A percentile compares a stretch with the other conserved stretches of the same genome.
Evolutionary conservation across 2,329 filamentous ascomycete genomes (phyloP).

Genomic region (Cyclaneusma minus): DNA sequence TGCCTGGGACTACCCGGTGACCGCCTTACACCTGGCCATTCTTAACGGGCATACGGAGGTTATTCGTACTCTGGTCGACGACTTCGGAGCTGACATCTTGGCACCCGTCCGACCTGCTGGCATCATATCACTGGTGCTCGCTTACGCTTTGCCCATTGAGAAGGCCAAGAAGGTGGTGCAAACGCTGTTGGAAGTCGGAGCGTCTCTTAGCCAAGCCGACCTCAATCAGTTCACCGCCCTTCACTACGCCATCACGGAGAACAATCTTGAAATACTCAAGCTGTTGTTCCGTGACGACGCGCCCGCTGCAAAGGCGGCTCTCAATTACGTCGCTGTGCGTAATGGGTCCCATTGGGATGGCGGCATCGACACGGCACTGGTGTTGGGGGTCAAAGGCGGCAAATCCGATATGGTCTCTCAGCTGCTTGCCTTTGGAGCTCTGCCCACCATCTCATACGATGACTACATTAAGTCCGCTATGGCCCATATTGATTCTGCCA

Average conservation of each 20-base stretch:
- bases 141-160: constrained; percentile 44
- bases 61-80: constrained; percentile 52
- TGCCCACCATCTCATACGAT: constrained; percentile 43
- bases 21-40: constrained; percentile 67
- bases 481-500: constrained; percentile 21
- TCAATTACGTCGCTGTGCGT: constrained; percentile 50
- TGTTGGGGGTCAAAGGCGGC: constrained; percentile 38
- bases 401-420: constrained; percentile 38
- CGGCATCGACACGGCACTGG: constrained; percentile 31
- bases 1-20: constrained; percentile 65
- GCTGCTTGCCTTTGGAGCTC: constrained; percentile 48
- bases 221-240: constrained; percentile 46
- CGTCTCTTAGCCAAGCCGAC: constrained; percentile 60
- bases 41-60: constrained; percentile 53
- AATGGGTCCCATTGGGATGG: constrained; percentile 19
- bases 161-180: constrained; percentile 49
- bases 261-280: constrained; percentile 31
- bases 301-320: constrained; percentile 41
- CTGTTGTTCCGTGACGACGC: constrained; percentile 38
- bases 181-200: constrained; percentile 52
- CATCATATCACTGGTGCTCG: constrained; percentile 56
- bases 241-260: constrained; percentile 42
- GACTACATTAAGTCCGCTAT: constrained; percentile 44
- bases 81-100: constrained; percentile 64
- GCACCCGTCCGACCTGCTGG: constrained; percentile 56